Evolutionary conservation across 192 early-diverging fungal genomes (phyloP).

Genomic region (Anaeromyces robustus): DNA sequence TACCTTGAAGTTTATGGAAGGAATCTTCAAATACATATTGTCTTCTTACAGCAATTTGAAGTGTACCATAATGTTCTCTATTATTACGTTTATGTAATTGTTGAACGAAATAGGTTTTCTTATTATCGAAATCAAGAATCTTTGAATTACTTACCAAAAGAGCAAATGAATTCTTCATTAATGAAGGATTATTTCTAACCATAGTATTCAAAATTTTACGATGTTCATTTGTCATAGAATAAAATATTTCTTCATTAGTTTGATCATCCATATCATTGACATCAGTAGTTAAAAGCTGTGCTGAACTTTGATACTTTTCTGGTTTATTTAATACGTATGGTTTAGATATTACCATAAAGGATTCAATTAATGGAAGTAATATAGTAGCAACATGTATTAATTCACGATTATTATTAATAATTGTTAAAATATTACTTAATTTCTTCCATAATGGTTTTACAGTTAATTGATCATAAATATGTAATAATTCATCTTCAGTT

Average conservation of each 20-base stretch:
- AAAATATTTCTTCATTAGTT: constrained; percentile 55
- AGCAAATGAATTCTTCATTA: constrained; percentile 94
- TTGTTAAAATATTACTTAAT: constrained; percentile 52
- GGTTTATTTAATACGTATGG: constrained; percentile 48
- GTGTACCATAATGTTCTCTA: constrained; percentile 45
- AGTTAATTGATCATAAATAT: constrained; percentile 22
- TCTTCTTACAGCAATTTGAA: constrained; percentile 82
- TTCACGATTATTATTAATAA: constrained; percentile 60
- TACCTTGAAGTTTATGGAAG: constrained; percentile 79
- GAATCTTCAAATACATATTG: constrained; percentile 94
- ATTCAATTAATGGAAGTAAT: constrained; percentile 83
- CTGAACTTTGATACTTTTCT: constrained; percentile 11
- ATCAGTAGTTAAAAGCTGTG: constrained; percentile 1
- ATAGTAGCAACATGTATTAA: constrained; percentile 83
- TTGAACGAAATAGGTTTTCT: constrained; percentile 92
- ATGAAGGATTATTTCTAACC: constrained; percentile 88
- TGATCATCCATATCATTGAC: constrained; percentile 9
- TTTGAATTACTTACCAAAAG: constrained; percentile 93
- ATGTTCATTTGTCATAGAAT: constrained; percentile 67
- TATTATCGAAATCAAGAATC: constrained; percentile 98
- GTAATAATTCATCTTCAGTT: constrained; percentile 10
- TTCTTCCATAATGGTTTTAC: constrained; percentile 51
- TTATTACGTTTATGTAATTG: constrained; percentile 73
- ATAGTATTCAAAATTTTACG: constrained; percentile 92
- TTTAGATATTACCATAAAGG: constrained; percentile 95